Conservation (phyloP, 352 stramenopile genomes). For the Globisporangium cylindrosporum region DNA sequence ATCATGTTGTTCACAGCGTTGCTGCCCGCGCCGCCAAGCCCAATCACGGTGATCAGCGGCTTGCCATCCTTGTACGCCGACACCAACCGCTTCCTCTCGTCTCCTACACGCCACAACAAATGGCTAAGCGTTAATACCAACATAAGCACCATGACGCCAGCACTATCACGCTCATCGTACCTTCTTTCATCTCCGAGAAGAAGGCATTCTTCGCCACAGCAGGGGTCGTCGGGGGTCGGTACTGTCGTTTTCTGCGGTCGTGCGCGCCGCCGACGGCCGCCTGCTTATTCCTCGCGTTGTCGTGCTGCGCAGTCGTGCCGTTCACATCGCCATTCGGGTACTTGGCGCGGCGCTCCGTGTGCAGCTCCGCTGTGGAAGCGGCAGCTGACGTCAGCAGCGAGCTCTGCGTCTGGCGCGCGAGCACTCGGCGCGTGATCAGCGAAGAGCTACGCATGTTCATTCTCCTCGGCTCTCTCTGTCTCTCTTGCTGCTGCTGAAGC, state of each 20-base stretch:
- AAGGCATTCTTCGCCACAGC: conserved; percentile 6
- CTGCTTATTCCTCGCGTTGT: neutral
- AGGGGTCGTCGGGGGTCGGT: conserved; percentile 2
- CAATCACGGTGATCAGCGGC: conserved; percentile 85
- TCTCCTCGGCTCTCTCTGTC: neutral
- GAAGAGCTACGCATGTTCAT: conserved; percentile 17
- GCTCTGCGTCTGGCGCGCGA: conserved; percentile 6
- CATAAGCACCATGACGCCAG: neutral
- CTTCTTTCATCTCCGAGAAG: conserved; percentile 14
- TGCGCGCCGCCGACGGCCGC: neutral
- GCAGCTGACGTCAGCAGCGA: conserved; percentile 1
- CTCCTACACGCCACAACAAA: conserved; percentile 14
- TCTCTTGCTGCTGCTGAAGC: neutral
- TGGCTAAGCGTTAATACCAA: neutral
- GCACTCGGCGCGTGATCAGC: conserved; percentile 17
- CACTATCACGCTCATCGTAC: conserved; percentile 1
- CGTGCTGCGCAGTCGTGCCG: neutral
- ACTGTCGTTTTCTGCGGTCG: conserved; percentile 22
- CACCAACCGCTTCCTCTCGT: conserved; percentile 44
- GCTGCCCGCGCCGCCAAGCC: conserved; percentile 75
- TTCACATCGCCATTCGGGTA: conserved; percentile 10
- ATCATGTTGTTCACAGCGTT: conserved; percentile 92
- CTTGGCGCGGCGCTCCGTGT: conserved; percentile 17
- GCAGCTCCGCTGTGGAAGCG: conserved; percentile 4
- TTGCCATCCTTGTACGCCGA: conserved; percentile 78